Evolutionary conservation across 306 rosid genomes (phyloP), one percentile per base, ranked within the genome.

Genomic region (Arachis stenosperma): DNA sequence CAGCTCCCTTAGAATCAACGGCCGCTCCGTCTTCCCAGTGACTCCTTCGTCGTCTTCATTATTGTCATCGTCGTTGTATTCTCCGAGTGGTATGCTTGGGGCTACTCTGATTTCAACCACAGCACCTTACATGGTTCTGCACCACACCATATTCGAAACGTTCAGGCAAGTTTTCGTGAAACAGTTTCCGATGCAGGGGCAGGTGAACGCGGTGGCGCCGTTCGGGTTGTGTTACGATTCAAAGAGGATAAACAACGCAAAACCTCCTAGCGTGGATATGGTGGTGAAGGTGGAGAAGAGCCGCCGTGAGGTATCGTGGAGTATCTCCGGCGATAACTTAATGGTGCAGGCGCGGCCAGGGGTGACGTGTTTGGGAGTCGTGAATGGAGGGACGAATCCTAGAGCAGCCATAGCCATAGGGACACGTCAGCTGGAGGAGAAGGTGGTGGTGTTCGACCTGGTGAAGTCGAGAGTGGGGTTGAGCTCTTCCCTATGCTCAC

Each of bases 191-290:
- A 71, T 50, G 30, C 54, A 76, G 1, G 74, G 79, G 0, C 78
- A 42, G 2, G 84, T 87, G 56, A 63, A 67, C 2, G 44, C 91
- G 0, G 83, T 83, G 53, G 82, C 53, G 6, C 90, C 93, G 0
- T 89, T 89, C 51, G 88, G 80, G 7, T 0, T 65, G 3, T 91
- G 96, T 36, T 84, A 69, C 11, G 72, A 87, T 9, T 61, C 87
- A 0, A 73, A 30, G 0, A 79, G 29, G 9, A 8, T 83, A 33
- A 33, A 33, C 3, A 5, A n/a, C 2, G 1, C 54, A 6, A 1
- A 2, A 0, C 69, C 12, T 14, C 84, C 90, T 0, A 40, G 10
- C 46, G 70, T 87, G 10, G 88, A 87, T 22, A 71, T 91, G 30
- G 81, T 79, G 47, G 17, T 86, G 75, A 33, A 33, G 37, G 37